Conservation (phyloP, 148 eudicot genomes). For the Chenopodium suecicum region DNA sequence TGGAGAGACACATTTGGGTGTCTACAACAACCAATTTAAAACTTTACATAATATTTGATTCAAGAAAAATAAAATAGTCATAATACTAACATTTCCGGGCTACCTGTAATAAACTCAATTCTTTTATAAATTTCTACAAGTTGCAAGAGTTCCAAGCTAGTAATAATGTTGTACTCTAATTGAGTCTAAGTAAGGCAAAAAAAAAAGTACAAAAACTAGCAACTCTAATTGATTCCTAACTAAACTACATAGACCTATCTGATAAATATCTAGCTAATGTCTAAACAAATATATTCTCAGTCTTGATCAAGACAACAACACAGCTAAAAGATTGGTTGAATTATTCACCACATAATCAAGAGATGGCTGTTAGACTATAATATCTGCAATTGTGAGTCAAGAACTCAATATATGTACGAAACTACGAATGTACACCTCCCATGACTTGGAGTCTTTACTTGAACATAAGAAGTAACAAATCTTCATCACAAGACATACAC, state of each 20-base stretch:
- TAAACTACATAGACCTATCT: conserved; percentile 16
- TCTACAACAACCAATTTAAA: too few relatives aligned
- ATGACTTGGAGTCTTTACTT: not conserved
- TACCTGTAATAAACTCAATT: not conserved
- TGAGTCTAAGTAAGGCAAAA: not conserved
- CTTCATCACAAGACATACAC: not conserved
- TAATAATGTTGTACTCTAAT: not conserved
- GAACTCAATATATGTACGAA: not conserved
- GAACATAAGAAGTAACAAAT: not conserved
- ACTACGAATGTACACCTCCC: not conserved
- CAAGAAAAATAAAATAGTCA: not conserved
- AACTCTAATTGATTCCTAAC: conserved; percentile 11
- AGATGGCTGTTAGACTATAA: not conserved
- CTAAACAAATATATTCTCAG: not conserved
- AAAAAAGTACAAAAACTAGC: not conserved
- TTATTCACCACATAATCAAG: not conserved
- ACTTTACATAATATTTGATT: not conserved
- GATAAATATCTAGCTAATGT: not conserved
- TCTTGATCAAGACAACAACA: not conserved
- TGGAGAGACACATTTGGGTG: too few relatives aligned
- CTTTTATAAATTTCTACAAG: not conserved
- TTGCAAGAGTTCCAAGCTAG: not conserved
- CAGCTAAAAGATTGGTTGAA: not conserved
- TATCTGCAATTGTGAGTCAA: not conserved
- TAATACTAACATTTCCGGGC: not conserved